phyloP scores from a whole-genome alignment of 371 early-diverging fungal genomes.

The Dentiscutata heterogama region DNA sequence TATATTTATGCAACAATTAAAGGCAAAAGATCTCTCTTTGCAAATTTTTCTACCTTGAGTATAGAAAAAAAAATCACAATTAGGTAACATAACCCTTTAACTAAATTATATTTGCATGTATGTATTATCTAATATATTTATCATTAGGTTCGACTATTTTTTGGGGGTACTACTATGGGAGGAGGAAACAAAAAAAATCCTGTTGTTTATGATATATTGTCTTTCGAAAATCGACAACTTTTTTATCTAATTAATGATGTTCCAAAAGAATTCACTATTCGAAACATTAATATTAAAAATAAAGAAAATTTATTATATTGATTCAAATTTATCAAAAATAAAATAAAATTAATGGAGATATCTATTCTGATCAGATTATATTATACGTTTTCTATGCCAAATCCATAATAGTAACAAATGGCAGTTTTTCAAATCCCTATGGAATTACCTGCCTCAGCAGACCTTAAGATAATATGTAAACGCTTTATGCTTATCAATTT shows the following conservation, averaged over 20 bases:
- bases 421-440: too few species aligned
- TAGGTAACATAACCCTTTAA: not conserved
- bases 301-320: not conserved
- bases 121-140: not conserved
- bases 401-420: too few species aligned
- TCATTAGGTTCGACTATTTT: conserved; percentile 8
- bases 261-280: not conserved
- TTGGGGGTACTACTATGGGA: not conserved
- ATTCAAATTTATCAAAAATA: too few species aligned
- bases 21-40: not conserved
- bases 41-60: not conserved
- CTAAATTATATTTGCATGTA: too few species aligned
- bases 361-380: too few species aligned
- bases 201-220: conserved; percentile 3
- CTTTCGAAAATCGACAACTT: not conserved
- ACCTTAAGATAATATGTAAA: too few species aligned
- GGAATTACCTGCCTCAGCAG: too few species aligned
- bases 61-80: conserved; percentile 10
- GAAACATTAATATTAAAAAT: not conserved
- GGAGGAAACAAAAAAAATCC: not conserved
- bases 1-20: not conserved
- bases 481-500: too few species aligned
- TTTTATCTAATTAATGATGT: conserved; percentile 20
- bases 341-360: too few species aligned
- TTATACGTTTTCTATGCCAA: too few species aligned